These are phyloP conservation scores for Trichoderma sp. DNA, from an alignment of 2,329 filamentous ascomycete species.

Conservation along the genomic window DNA sequence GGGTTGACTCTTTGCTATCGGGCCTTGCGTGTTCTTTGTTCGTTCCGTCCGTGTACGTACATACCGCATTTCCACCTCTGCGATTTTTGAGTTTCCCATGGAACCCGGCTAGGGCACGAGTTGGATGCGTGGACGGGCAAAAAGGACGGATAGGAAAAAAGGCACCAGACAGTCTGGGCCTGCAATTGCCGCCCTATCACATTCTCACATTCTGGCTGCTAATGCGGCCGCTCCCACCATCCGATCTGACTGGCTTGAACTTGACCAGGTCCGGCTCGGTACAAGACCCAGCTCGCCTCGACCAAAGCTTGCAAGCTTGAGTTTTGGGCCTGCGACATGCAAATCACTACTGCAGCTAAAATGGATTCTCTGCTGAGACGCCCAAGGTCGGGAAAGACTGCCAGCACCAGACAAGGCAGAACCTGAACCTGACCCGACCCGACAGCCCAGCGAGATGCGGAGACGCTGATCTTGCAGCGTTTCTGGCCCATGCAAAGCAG, in stretches of 20 bases:
- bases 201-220: neutral
- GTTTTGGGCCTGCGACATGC: slow-evolving; percentile 8
- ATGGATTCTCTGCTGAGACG: neutral
- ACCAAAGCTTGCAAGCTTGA: neutral
- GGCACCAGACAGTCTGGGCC: neutral
- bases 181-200: neutral
- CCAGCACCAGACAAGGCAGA: neutral
- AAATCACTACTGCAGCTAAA: slow-evolving; percentile 24
- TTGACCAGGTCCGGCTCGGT: neutral
- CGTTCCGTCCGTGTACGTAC: neutral
- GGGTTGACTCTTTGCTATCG: neutral
- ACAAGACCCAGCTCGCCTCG: slow-evolving; percentile 4
- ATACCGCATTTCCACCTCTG: neutral
- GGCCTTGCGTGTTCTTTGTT: neutral
- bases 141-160: neutral
- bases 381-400: neutral
- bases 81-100: neutral
- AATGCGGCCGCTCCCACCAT: slow-evolving; percentile 2
- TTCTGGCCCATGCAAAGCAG: neutral
- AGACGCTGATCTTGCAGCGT: slow-evolving; percentile 13
- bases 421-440: neutral
- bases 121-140: neutral
- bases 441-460: neutral
- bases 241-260: slow-evolving; percentile 16
- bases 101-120: neutral